Evolutionary conservation across 768 basidiomycete species (phyloP), one percentile per base, ranked within the genome.

Genomic region (Mycena venus): DNA sequence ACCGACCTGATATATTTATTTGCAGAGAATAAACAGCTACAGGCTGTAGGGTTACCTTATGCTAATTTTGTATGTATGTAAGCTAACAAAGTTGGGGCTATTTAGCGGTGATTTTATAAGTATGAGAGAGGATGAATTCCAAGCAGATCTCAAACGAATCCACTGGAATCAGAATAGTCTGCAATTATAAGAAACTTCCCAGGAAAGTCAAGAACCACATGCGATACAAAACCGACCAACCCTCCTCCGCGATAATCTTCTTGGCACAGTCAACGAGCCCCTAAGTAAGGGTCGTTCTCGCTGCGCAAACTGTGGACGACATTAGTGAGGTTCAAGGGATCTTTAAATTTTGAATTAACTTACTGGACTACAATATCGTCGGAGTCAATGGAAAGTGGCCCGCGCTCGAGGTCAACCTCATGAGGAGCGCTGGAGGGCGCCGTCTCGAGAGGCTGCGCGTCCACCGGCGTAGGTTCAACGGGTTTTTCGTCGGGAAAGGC

Each of bases 231-330:
- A 79, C 82, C 36, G 47, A 56, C 79, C 80, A 81, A 0, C 85
- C 85, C 73, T 86, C 85, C 69, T 87, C 86, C 32, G 81, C 74
- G 15, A 82, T 34, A 23, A 85, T 84, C 60, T 77, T 82, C 60
- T 72, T 79, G 38, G 69, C 73, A 51, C 82, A 84, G 59, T 85
- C 83, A 15, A 79, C 68, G 17, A 83, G 72, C 17, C 81, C 80
- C 3, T n/a, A 61, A 62, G 67, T 85, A 86, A 0, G 81, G 83
- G 11, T 82, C 80, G 4, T 79, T 81, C 15, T 80, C 80, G 15
- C 62, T 75, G 21, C 80, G 80, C 38, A 83, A 68, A 40, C 80
- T 83, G 49, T 74, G 38, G 66, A 23, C n/a, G 10, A 34, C 2
- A n/a, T 73, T n/a, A 70, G 59, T 32, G 7, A 29, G 29, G n/a